A percentile compares a stretch with the other conserved stretches of the same genome.
Evolutionary conservation across 441 rosid genomes (phyloP).

Genomic region (Gossypium gossypioides): DNA sequence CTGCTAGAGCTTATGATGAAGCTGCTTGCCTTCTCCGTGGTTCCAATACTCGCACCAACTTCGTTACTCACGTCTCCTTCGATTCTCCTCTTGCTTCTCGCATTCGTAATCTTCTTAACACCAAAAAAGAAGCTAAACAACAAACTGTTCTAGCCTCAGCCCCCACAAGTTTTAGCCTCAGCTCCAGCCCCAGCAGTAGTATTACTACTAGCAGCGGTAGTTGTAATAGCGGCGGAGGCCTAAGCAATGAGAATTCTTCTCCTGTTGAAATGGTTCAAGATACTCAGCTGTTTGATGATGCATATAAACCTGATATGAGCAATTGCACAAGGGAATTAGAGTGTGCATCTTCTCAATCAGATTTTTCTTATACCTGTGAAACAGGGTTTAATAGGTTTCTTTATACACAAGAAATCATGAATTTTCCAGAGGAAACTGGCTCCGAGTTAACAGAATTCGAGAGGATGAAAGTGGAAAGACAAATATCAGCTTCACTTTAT

Average conservation of each 20-base stretch:
- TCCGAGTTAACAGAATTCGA: slow-evolving; percentile 48
- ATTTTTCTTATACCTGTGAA: slow-evolving; percentile 23
- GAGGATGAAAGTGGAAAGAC: slow-evolving; percentile 63
- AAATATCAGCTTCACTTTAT: slow-evolving; percentile 58
- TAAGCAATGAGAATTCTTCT: slow-evolving; percentile 15
- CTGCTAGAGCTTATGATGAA: slow-evolving; percentile 68
- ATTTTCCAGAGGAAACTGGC: slow-evolving; percentile 26
- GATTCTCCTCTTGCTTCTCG: slow-evolving; percentile 64
- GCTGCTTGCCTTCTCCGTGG: slow-evolving; percentile 79
- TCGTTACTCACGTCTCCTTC: slow-evolving; percentile 36
- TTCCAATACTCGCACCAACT: slow-evolving; percentile 66
- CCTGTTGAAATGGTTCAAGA: slow-evolving; percentile 21
- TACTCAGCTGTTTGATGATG: slow-evolving; percentile 31
- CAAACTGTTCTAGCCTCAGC: slow-evolving; percentile 18
- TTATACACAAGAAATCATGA: slow-evolving; percentile 34
- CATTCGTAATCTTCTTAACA: slow-evolving; percentile 46
- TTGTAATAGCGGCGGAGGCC: slow-evolving; percentile 15
- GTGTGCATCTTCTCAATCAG: slow-evolving; percentile 21
- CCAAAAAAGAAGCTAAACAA: slow-evolving; percentile 29
- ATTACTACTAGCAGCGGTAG: slow-evolving; percentile 8
- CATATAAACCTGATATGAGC: slow-evolving; percentile 55
- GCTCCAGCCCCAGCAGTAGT: slow-evolving; percentile 13
- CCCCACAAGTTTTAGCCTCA: slow-evolving; percentile 9
- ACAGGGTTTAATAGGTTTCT: slow-evolving; percentile 38
- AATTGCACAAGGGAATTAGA: slow-evolving; percentile 27